Conservation (phyloP, 768 basidiomycete genomes). For the Lentinula edodes region DNA sequence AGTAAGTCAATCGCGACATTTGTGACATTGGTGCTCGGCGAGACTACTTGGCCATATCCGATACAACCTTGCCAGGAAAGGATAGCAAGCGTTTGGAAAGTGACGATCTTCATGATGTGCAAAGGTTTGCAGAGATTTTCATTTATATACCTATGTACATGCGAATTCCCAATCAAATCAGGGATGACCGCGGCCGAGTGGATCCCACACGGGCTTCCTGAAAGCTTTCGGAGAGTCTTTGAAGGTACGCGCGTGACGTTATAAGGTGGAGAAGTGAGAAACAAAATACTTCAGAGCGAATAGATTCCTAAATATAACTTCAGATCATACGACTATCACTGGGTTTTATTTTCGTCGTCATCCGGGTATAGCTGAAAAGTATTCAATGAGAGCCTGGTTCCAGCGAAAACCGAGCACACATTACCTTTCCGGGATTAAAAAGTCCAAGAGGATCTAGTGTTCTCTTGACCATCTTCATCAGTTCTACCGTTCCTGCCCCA, state of each 20-base stretch:
- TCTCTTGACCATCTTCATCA: slow-evolving; percentile 81
- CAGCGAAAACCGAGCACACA: not conserved
- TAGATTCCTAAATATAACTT: not conserved
- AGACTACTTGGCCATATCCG: not conserved
- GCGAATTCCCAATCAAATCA: not conserved
- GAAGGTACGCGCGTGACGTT: not conserved
- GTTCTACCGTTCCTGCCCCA: slow-evolving; percentile 71
- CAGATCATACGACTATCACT: not conserved
- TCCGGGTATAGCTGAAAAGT: slow-evolving; percentile 5
- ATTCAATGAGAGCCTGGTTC: not conserved
- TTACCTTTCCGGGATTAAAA: slow-evolving; percentile 82
- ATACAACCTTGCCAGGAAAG: not conserved
- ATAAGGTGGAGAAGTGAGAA: not conserved
- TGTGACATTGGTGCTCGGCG: slow-evolving; percentile 4
- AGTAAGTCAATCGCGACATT: slow-evolving; percentile 13
- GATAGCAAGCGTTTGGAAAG: not conserved
- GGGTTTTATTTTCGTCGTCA: not conserved
- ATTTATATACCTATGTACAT: not conserved
- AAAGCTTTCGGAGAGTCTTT: not conserved
- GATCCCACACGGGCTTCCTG: not conserved
- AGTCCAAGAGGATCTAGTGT: slow-evolving; percentile 69
- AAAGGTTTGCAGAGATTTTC: not conserved
- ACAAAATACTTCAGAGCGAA: not conserved
- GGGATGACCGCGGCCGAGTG: not conserved
- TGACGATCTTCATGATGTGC: not conserved